Evolutionary conservation across 1,139 yeast species (phyloP).

Genomic region (Blastobotrys buckinghamii): DNA sequence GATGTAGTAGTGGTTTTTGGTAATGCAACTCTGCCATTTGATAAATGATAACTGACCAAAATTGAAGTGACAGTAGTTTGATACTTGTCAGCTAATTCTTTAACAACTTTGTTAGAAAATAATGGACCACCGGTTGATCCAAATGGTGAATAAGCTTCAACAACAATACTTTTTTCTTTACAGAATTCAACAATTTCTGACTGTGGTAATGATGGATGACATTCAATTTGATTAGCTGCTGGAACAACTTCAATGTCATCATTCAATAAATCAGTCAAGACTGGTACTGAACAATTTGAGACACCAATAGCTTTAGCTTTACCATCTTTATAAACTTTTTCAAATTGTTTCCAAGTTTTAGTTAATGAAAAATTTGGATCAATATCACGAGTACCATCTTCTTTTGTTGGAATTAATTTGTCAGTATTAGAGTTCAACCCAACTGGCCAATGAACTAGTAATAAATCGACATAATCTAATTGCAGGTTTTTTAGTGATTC

Average conservation of each 20-base stretch:
- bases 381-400: slow-evolving; percentile 43
- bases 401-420: slow-evolving; percentile 37
- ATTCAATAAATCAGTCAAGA: slow-evolving; percentile 47
- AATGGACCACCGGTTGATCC: slow-evolving; percentile 67
- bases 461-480: slow-evolving; percentile 76
- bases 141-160: slow-evolving; percentile 78
- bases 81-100: slow-evolving; percentile 48
- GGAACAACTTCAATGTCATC: slow-evolving; percentile 53
- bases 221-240: slow-evolving; percentile 67
- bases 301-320: slow-evolving; percentile 72
- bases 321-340: slow-evolving; percentile 48
- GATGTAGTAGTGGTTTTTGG: slow-evolving; percentile 64
- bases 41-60: slow-evolving; percentile 65
- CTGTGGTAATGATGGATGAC: slow-evolving; percentile 74
- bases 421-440: slow-evolving; percentile 42
- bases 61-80: slow-evolving; percentile 54
- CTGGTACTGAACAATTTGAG: slow-evolving; percentile 59
- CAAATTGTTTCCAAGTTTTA: slow-evolving; percentile 67
- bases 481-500: slow-evolving; percentile 60
- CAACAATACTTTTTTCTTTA: slow-evolving; percentile 47
- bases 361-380: slow-evolving; percentile 50
- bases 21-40: slow-evolving; percentile 62
- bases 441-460: slow-evolving; percentile 85
- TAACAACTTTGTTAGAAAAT: slow-evolving; percentile 37
- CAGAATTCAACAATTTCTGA: slow-evolving; percentile 52